Conservation (phyloP, 1,284 basidiomycete genomes). For the Caloboletus inedulis region DNA sequence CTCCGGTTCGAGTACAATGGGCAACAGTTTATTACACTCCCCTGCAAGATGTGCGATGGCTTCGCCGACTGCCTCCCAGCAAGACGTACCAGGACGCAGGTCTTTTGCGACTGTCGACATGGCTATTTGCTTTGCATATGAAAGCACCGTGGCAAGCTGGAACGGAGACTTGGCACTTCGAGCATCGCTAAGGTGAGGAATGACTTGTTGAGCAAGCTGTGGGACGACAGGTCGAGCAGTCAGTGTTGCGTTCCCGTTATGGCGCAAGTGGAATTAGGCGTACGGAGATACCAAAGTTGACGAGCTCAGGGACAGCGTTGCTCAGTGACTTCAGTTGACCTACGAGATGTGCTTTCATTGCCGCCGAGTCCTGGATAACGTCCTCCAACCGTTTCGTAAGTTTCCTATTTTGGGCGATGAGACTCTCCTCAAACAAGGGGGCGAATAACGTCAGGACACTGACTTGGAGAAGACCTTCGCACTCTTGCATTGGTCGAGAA, state of each 20-base stretch:
- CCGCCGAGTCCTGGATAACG: constrained; percentile 65
- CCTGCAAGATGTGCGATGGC: constrained; percentile 68
- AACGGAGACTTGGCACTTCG: constrained; percentile 75
- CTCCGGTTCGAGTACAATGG: constrained; percentile 71
- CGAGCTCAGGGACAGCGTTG: constrained; percentile 73
- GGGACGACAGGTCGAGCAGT: neutral
- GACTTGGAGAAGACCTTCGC: constrained; percentile 81
- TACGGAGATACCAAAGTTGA: constrained; percentile 87
- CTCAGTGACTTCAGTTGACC: constrained; percentile 71
- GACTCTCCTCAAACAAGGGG: neutral
- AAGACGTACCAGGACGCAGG: constrained; percentile 57
- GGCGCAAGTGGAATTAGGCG: constrained; percentile 21
- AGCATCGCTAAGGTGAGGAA: constrained; percentile 74
- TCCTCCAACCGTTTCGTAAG: constrained; percentile 82
- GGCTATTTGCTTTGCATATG: constrained; percentile 71
- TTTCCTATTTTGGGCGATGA: constrained; percentile 54
- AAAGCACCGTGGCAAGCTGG: constrained; percentile 67
- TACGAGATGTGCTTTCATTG: constrained; percentile 68
- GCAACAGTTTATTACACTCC: constrained; percentile 69
- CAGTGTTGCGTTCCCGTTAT: neutral
- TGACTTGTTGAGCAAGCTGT: constrained; percentile 83
- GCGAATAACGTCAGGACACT: constrained; percentile 24
- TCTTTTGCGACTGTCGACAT: constrained; percentile 68
- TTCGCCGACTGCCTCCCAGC: constrained; percentile 76
- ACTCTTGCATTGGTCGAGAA: constrained; percentile 77